Conservation (phyloP, 345 rosid species). For the Nephelium lappaceum region DNA sequence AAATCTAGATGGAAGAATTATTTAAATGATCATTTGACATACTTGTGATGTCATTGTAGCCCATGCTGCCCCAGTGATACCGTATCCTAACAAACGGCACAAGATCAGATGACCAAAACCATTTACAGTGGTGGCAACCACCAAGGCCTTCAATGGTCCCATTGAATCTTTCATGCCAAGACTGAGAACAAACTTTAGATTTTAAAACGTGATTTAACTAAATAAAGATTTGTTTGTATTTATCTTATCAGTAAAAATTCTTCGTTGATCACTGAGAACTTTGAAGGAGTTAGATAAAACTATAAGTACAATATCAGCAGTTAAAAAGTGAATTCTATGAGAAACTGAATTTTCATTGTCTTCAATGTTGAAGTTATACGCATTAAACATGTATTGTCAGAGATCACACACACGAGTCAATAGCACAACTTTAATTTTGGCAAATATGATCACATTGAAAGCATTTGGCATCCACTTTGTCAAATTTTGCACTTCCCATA, state of each 20-base stretch:
- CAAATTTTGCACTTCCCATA: background rate
- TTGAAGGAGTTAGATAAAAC: background rate
- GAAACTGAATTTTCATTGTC: too few relatives aligned
- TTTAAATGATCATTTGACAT: slow-evolving; percentile 4
- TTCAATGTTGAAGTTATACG: too few relatives aligned
- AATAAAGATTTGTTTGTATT: background rate
- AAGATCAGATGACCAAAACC: slow-evolving; percentile 45
- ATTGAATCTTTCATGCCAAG: slow-evolving; percentile 54
- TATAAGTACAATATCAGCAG: too few relatives aligned
- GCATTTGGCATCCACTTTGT: background rate
- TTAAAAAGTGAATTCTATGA: too few relatives aligned
- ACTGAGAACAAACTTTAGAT: slow-evolving; percentile 28
- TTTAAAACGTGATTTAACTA: background rate
- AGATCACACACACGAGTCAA: too few relatives aligned
- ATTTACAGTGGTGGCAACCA: slow-evolving; percentile 40
- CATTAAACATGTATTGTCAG: too few relatives aligned
- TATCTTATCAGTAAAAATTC: background rate
- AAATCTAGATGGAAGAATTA: background rate
- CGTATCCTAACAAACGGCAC: slow-evolving; percentile 38
- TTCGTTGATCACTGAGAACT: background rate
- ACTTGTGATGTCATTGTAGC: slow-evolving; percentile 55
- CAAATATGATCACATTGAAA: too few relatives aligned
- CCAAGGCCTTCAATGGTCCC: slow-evolving; percentile 56
- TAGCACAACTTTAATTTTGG: too few relatives aligned
- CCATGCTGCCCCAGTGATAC: slow-evolving; percentile 52